Base-by-base conservation (phyloP, 257 asterid genomes). In the Ilex aquifolium region DNA sequence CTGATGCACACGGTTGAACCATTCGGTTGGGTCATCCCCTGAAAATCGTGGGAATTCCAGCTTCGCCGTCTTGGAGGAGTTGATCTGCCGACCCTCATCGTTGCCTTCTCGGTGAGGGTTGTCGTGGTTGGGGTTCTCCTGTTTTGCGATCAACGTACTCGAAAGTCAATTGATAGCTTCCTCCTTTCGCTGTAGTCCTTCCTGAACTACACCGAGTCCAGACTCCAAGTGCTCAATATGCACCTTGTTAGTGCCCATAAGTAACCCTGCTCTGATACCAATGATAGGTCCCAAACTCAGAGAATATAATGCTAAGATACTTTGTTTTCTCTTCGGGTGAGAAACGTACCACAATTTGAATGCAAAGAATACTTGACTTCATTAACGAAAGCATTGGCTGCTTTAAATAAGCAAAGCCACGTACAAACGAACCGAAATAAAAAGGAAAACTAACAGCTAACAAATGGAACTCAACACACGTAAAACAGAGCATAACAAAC, bases 1-100 rank as follows among this genome's bases (percentile, higher is more conserved):
- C 13, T 50, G n/a, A 14, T 50, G 6, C 56, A 50, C 56, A 50
- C 56, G 56, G 13, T 50, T 50, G 56, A 50, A 50, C 56, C 56
- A 50, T 14, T 50, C 17, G 10, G 56, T 50, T 14, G 17, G 56
- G 13, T 50, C 56, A 14, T 50, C n/a, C 13, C 56, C 56, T 50
- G 56, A 50, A 14, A 50, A 50, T 4, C 56, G 56, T 4, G 56
- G 56, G 13, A 50, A 50, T 14, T 50, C 56, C 14, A 50, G 56
- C n/a, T 50, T 50, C n/a, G 56, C n/a, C n/a, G 56, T 50, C 13
- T 50, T 50, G 56, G 56, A 50, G 56, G 56, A 50, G 14, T 5
- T 14, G 13, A 50, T n/a, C 4, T 10, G n/a, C 13, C 5, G 6
- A 3, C 56, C 56, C 56, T 14, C 56, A 50, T 50, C 17, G n/a